A percentile compares a stretch with the other conserved stretches of the same genome.
These are phyloP conservation scores for Backusella tuberculispora DNA, from an alignment of 192 early-diverging fungal genomes.

Conservation along the genomic window DNA sequence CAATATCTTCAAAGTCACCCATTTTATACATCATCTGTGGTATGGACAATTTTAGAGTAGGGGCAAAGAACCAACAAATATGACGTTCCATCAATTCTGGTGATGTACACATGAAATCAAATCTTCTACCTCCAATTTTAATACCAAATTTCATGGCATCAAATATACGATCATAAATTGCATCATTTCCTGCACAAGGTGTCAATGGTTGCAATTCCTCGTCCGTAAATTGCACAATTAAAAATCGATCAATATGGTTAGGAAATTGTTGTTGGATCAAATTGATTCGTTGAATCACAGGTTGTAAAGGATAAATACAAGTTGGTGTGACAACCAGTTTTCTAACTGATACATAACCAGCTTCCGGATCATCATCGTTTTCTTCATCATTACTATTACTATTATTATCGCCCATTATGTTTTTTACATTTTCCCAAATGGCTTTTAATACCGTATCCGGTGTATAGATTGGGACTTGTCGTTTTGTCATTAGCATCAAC, in stretches of 20 bases:
- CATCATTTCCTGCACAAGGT: not conserved
- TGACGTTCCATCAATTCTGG: slow-evolving; percentile 56
- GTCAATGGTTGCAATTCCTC: slow-evolving; percentile 50
- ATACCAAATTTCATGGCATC: slow-evolving; percentile 49
- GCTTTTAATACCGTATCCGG: slow-evolving; percentile 26
- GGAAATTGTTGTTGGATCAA: slow-evolving; percentile 61
- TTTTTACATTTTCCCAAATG: not conserved
- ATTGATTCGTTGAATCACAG: slow-evolving; percentile 65
- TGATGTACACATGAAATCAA: slow-evolving; percentile 62
- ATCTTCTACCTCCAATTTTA: slow-evolving; percentile 50
- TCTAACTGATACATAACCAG: slow-evolving; percentile 43
- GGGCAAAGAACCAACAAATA: slow-evolving; percentile 70
- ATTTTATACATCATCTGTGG: slow-evolving; percentile 59
- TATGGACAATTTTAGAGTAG: slow-evolving; percentile 41
- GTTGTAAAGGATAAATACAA: slow-evolving; percentile 60
- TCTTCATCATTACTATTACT: slow-evolving; percentile 18
- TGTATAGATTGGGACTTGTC: slow-evolving; percentile 39
- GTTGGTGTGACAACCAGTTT: slow-evolving; percentile 69
- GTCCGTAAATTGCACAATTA: slow-evolving; percentile 71
- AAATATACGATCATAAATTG: slow-evolving; percentile 57
- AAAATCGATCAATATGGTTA: slow-evolving; percentile 53
- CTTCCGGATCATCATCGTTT: not conserved
- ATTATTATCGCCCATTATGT: not conserved
- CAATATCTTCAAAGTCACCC: slow-evolving; percentile 66
- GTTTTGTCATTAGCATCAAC: slow-evolving; percentile 31